A percentile compares a stretch with the other conserved stretches of the same genome.
These are phyloP conservation scores for Bacidia gigantensis DNA, from an alignment of 495 filamentous ascomycete species.

Conservation along the genomic window DNA sequence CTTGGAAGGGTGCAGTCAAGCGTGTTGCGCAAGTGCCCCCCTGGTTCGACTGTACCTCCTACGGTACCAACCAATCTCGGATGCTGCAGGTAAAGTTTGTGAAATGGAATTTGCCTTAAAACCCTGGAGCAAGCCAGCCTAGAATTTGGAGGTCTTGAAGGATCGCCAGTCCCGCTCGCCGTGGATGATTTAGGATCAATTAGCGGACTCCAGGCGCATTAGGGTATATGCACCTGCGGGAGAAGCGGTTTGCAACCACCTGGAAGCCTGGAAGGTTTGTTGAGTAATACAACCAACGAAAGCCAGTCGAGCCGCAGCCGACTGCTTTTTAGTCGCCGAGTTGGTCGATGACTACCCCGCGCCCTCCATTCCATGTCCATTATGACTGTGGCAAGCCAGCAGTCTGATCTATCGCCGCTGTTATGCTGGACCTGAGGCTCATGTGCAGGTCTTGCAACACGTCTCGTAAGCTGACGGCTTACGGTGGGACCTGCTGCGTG, in stretches of 20 bases:
- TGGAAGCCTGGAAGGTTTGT: constrained; percentile 7
- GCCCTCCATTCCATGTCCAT: constrained; percentile 2
- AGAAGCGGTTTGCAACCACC: constrained; percentile 15
- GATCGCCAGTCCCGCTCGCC: constrained; percentile 15
- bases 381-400: no score
- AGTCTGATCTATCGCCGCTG: no score
- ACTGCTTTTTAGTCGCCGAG: constrained; percentile 18
- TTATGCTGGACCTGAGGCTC: no score
- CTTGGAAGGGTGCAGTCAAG: constrained; percentile 16
- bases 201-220: constrained; percentile 3
- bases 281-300: constrained; percentile 6
- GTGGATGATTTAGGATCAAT: constrained; percentile 1
- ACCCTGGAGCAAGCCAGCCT: not conserved
- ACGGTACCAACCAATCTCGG: constrained; percentile 11
- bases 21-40: constrained; percentile 14
- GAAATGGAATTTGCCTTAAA: not conserved
- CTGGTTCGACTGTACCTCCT: constrained; percentile 4
- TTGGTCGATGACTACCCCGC: constrained; percentile 15
- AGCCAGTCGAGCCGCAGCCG: constrained; percentile 18
- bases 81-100: not conserved
- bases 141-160: constrained; percentile 1
- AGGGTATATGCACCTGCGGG: constrained; percentile 15
- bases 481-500: no score
- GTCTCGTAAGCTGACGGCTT: not conserved
- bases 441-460: not conserved